Base-by-base conservation (phyloP, 2,329 filamentous ascomycete genomes). In the Colletotrichum sp. region DNA sequence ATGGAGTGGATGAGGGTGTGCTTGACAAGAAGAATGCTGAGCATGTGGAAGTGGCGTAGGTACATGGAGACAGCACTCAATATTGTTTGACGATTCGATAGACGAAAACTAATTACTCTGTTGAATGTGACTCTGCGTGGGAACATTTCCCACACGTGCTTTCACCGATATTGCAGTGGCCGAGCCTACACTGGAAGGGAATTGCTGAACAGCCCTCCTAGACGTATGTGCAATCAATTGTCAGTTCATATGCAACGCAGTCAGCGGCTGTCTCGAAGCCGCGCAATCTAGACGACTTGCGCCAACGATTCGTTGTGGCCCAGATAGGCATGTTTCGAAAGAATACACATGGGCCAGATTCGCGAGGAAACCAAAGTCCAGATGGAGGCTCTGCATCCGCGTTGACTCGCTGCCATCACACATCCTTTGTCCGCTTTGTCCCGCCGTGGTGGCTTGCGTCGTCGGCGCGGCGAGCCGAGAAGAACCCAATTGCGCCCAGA, bases 381-480 rank as follows among this genome's bases (percentile, higher is more conserved):
- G 70, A 68, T 61, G 70, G 70, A 30, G 55, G 34, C 16, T 61
- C 52, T 32, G 27, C 34, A 52, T 62, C 56, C 39, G 65, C 15
- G 30, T 30, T 15, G 48, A 22, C 34, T 39, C 25, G 32, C 48
- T 16, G 61, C 25, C 34, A 2, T 32, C 28, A 61, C 28, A 22
- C 18, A 2, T 7, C 15, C 66, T 48, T 61, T 48, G 66, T 61
- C n/a, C 9, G 8, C 55, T 30, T 30, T 58, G 34, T 36, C 22
- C 18, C 6, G 27, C n/a, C 34, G 39, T 62, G 34, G 28, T 39
- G 52, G 32, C 32, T 34, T 16, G 67, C 67, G n/a, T 62, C 27
- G 27, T 64, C 71, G 71, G 71, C 66, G 34, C 71, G 71, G 2
- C 13, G n/a, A 65, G 58, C 71, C 71, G 71, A 64, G 55, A 52